Percentiles rank a stretch among this genome's conserved stretches.
These are phyloP conservation scores for Francoa sonchifolia DNA, from an alignment of 441 rosid genomes.

Conservation along the genomic window DNA sequence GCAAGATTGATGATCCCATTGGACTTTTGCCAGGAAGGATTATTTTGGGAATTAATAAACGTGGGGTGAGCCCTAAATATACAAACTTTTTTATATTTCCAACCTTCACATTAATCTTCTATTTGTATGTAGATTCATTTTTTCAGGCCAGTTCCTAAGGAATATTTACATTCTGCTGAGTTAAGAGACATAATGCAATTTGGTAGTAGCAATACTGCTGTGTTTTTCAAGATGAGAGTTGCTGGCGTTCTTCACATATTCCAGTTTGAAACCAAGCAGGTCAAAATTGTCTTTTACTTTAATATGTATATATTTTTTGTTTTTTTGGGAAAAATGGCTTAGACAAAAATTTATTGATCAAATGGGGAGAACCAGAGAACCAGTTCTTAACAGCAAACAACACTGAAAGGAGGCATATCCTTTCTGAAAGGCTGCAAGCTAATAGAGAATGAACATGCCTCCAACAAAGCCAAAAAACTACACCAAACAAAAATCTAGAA, in stretches of 20 bases:
- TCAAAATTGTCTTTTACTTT: no score
- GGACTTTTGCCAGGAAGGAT: constrained; percentile 93
- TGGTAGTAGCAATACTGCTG: constrained; percentile 98
- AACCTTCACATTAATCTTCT: neutral
- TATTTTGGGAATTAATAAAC: constrained; percentile 87
- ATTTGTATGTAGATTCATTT: constrained; percentile 55
- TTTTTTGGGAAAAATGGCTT: no score
- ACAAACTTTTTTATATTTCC: neutral
- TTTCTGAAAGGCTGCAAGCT: no score
- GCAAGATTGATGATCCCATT: constrained; percentile 97
- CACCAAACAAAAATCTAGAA: no score
- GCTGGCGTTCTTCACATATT: constrained; percentile 98
- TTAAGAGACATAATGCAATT: constrained; percentile 97
- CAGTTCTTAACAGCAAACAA: no score
- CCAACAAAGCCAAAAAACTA: no score
- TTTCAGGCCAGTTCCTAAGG: constrained; percentile 96
- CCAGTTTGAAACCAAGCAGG: constrained; percentile 99
- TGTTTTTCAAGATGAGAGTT: constrained; percentile 96
- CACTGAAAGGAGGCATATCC: no score
- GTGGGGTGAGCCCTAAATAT: constrained; percentile 60
- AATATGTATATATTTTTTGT: no score
- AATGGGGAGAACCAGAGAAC: no score
- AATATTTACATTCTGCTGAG: constrained; percentile 93
- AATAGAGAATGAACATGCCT: no score
- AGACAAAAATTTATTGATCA: no score